phyloP scores from a whole-genome alignment of 2,329 filamentous ascomycete species.

The Penicillium sp. region DNA sequence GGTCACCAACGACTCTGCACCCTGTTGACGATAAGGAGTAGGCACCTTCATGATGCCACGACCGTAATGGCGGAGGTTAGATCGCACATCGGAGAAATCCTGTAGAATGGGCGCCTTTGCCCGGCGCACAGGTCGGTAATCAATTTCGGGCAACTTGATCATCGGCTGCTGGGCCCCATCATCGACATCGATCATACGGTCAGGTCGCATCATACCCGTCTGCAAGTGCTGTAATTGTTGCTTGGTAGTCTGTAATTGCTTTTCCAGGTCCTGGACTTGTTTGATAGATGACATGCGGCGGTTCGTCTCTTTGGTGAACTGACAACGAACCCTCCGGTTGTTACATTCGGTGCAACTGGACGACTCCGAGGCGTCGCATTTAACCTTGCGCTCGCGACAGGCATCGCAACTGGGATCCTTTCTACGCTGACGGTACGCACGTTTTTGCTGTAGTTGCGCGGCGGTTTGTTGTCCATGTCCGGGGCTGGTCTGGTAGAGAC shows the following conservation, averaged over 20 bases:
- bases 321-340: conserved; percentile 93
- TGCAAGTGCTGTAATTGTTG: conserved; percentile 75
- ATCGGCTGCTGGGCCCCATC: conserved; percentile 45
- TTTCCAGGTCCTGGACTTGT: conserved; percentile 95
- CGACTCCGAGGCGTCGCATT: conserved; percentile 95
- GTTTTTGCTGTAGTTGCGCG: conserved; percentile 71
- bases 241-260: conserved; percentile 76
- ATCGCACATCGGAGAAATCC: conserved; percentile 69
- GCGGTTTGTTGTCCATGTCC: conserved; percentile 56
- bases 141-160: conserved; percentile 63
- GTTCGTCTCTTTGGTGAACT: conserved; percentile 99
- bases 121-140: conserved; percentile 63
- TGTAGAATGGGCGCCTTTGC: conserved; percentile 61
- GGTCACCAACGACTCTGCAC: conserved; percentile 51
- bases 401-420: conserved; percentile 98
- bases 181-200: conserved; percentile 48
- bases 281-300: conserved; percentile 98
- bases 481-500: conserved; percentile 36
- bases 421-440: conserved; percentile 88
- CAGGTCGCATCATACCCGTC: conserved; percentile 58
- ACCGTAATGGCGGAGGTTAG: conserved; percentile 70
- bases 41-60: conserved; percentile 79
- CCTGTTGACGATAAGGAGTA: conserved; percentile 61
- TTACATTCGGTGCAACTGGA: conserved; percentile 96
- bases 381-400: conserved; percentile 78